Base-by-base conservation (phyloP, 768 basidiomycete genomes). In the Lactarius pseudohatsudake region DNA sequence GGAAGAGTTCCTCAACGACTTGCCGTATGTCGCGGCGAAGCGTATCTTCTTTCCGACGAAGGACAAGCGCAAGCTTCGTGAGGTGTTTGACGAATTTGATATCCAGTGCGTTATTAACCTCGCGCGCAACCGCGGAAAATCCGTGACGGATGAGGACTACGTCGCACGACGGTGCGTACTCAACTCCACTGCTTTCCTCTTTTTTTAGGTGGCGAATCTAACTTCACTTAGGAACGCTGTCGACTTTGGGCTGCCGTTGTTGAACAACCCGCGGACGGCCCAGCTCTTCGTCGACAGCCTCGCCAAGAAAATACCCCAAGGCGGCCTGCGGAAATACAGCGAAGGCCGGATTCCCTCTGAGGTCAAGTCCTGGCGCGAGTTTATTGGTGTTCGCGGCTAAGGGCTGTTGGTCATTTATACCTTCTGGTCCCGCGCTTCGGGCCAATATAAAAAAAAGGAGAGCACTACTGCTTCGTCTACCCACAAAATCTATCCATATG, bases 31-130 rank as follows among this genome's bases (percentile, higher is more conserved):
- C 26, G 77, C 79, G 15, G 92, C 87, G 62, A 91, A 94, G 81
- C 89, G 90, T 66, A 98, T 99, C 73, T 86, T 94, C 79, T 96
- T 99, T 89, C 97, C 97, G 5, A 91, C 90, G 59, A 88, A 92
- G 69, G 97, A 99, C 79, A 98, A 99, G 83, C 84, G 97, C 57
- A 94, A 92, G 77, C 82, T 98, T 18, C 89, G 93, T 41, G 90
- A 94, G 75, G 96, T 96, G 15, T 96, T 93, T 69, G 92, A 94
- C 76, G 91, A 96, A 77, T 90, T 90, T 76, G 92, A 98, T 70
- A 96, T 99, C 72, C 90, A 94, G 73, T 89, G 87, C 57, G 97
- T 99, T 53, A 87, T 98, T 78, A 98, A 98, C 79, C 83, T 99
- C 60, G 89, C 96, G 13, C 86, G 88, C 72, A 79, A 85, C 62